Base-by-base conservation (phyloP, 805 yeast genomes). In the Kodamaea hsintzibuensis region DNA sequence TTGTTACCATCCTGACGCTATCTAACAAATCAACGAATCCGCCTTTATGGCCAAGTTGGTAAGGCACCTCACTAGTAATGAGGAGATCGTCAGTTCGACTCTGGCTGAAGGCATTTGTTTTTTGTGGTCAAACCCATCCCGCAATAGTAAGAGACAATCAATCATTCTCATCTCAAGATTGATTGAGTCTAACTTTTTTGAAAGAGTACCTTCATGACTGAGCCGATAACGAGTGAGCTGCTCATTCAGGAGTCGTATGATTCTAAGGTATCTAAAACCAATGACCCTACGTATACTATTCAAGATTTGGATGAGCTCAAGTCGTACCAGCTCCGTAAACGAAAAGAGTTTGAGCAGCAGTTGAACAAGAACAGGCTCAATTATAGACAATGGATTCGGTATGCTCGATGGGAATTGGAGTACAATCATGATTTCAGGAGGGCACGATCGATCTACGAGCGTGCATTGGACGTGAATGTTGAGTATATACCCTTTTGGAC, bases 281-380 rank as follows among this genome's bases (percentile, higher is more conserved):
- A 62, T 30, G 57, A 63, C 42, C 76, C 77, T 8, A 57, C 59
- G 35, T 76, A 73, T 50, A 59, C 72, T n/a, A 72, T 76, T 18
- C 75, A 73, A 16, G 98, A 93, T 68, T 66, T 87, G 7, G 97
- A 91, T 59, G 98, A 93, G 70, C 78, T 89, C 14, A 77, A 80
- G 46, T 93, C 90, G 59, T 79, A 72, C 55, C 97, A 91, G 66
- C 78, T 87, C 22, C 74, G 91, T 22, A 90, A 88, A 60, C 74
- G 99, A 56, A 79, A 81, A 35, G 97, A 89, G 60, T 93, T 77
- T 66, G 98, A 95, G 70, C 85, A 85, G 59, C 96, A 92, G n/a
- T 71, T 95, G 51, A 83, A 95, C 60, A 80, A 95, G 60, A 93
- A 93, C 66, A 74, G 96, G 55, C 80, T 87, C 37, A 91, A 91